Conservation (phyloP, 2,329 filamentous ascomycete species). For the Nothomitra cinnamomea region DNA sequence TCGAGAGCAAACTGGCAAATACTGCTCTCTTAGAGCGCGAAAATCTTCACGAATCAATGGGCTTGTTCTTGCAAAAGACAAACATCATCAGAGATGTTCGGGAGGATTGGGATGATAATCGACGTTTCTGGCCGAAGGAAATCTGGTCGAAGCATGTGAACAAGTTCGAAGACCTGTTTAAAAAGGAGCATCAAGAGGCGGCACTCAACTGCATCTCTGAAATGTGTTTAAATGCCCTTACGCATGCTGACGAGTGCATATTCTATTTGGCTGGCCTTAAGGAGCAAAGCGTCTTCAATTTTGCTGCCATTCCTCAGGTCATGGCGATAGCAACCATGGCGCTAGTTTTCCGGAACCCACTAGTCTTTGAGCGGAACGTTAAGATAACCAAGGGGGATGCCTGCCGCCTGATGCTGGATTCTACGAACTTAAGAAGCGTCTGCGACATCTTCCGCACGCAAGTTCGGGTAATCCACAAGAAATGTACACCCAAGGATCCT, state of each 20-base stretch:
- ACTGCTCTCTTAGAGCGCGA: conserved; percentile 63
- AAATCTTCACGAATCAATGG: conserved; percentile 85
- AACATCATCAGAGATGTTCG: conserved; percentile 95
- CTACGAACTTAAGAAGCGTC: conserved; percentile 68
- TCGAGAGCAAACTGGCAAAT: conserved; percentile 74
- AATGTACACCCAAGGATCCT: conserved; percentile 86
- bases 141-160: conserved; percentile 94
- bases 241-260: conserved; percentile 81
- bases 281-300: conserved; percentile 98
- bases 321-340: conserved; percentile 97
- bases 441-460: conserved; percentile 72
- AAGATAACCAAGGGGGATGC: conserved; percentile 96
- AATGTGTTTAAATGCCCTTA: conserved; percentile 82
- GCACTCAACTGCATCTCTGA: conserved; percentile 79
- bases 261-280: conserved; percentile 92
- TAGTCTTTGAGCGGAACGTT: conserved; percentile 70
- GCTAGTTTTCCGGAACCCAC: conserved; percentile 77
- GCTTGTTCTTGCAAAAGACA: conserved; percentile 91
- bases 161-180: conserved; percentile 78
- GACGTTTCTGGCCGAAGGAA: conserved; percentile 88
- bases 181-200: conserved; percentile 56
- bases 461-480: conserved; percentile 67
- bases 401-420: conserved; percentile 80
- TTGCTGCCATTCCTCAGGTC: conserved; percentile 85
- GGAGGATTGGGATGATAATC: conserved; percentile 75